Evolutionary conservation across 768 basidiomycete genomes (phyloP).

Genomic region (Ramaria rubella): DNA sequence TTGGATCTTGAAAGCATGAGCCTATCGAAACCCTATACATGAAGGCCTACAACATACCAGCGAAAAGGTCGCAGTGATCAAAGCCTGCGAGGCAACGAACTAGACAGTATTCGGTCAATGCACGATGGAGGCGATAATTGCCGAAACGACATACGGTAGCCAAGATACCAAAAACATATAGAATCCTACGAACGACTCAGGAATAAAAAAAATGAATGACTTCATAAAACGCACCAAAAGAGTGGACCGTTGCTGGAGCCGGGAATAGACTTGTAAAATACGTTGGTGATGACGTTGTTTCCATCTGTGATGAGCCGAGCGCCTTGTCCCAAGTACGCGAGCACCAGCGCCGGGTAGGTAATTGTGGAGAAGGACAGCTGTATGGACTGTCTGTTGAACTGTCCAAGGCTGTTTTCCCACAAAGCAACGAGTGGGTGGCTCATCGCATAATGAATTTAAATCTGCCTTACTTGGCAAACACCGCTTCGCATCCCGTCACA

Average conservation of each 20-base stretch:
- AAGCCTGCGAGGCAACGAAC: slow-evolving; percentile 58
- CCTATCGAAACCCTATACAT: slow-evolving; percentile 17
- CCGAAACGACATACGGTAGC: slow-evolving; percentile 42
- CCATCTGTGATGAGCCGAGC: slow-evolving; percentile 51
- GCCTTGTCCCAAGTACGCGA: slow-evolving; percentile 70
- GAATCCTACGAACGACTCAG: slow-evolving; percentile 36
- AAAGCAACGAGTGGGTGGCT: not conserved
- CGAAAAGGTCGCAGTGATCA: slow-evolving; percentile 57
- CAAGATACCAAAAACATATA: slow-evolving; percentile 56
- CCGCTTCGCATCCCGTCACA: slow-evolving; percentile 63
- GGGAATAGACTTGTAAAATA: slow-evolving; percentile 63
- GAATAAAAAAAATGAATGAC: not conserved
- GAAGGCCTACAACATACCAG: slow-evolving; percentile 20
- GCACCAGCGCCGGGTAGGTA: slow-evolving; percentile 53
- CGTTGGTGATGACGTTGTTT: slow-evolving; percentile 40
- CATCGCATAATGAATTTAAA: not conserved
- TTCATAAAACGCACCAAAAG: slow-evolving; percentile 43
- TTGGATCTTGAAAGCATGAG: slow-evolving; percentile 34
- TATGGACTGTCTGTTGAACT: slow-evolving; percentile 58
- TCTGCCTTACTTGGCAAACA: slow-evolving; percentile 54
- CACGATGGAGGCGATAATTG: not conserved
- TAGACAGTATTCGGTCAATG: slow-evolving; percentile 21
- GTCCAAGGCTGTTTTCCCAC: slow-evolving; percentile 43
- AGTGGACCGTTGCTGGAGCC: slow-evolving; percentile 45
- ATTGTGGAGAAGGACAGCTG: slow-evolving; percentile 48